phyloP scores from a whole-genome alignment of 441 rosid species.

The Corymbia citriodora region DNA sequence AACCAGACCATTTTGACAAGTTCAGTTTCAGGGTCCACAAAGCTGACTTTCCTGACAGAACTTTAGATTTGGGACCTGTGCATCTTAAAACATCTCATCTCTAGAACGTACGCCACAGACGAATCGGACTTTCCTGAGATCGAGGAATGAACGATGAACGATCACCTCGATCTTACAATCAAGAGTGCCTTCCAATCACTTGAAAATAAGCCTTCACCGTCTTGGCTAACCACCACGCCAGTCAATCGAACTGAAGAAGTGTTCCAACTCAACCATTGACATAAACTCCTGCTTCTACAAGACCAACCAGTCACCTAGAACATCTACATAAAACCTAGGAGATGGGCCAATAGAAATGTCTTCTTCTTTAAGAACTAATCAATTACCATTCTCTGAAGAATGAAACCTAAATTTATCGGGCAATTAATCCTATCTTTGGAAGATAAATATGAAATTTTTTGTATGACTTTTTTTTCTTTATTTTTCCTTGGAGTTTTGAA shows the following conservation, averaged over 20 bases:
- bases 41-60: not conserved
- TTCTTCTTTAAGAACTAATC: not conserved
- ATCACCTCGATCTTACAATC: not conserved
- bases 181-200: not conserved
- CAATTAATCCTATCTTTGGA: not conserved
- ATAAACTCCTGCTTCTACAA: not conserved
- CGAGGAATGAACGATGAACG: not conserved
- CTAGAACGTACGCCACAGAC: not conserved
- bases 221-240: not conserved
- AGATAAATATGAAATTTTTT: not conserved
- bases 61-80: not conserved
- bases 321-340: not conserved
- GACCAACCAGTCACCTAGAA: not conserved
- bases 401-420: not conserved
- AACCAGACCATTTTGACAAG: no score
- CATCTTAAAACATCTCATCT: not conserved
- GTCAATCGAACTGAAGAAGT: not conserved
- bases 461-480: not conserved
- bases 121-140: no score
- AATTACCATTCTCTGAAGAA: not conserved
- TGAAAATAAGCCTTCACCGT: not conserved
- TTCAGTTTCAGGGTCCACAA: not conserved
- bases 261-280: not conserved
- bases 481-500: not conserved
- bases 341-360: not conserved